Conservation (phyloP, 2,329 filamentous ascomycete species). For the Alternaria dauci region DNA sequence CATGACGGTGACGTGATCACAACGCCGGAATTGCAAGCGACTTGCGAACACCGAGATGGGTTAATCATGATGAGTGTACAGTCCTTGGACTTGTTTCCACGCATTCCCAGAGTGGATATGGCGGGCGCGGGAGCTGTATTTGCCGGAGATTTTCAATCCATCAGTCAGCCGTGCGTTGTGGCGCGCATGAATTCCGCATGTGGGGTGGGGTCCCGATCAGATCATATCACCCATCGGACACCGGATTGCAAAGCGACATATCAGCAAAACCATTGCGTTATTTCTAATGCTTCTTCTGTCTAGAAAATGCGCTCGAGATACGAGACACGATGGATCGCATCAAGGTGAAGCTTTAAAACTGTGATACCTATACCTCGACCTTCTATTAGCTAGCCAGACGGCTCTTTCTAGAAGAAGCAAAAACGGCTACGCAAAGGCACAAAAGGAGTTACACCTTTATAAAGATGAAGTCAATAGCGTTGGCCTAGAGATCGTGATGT, state of each 20-base stretch:
- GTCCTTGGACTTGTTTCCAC: neutral
- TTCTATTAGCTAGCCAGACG: neutral
- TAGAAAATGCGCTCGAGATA: neutral
- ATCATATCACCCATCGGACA: neutral
- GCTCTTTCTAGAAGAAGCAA: neutral
- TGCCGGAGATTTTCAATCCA: constrained; percentile 13
- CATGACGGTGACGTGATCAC: constrained; percentile 35
- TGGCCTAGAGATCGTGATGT: neutral
- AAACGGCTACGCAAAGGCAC: neutral
- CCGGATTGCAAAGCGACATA: neutral
- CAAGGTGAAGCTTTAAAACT: neutral
- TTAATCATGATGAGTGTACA: neutral
- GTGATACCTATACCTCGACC: neutral
- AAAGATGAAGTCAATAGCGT: neutral
- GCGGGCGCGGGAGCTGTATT: neutral
- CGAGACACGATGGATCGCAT: neutral
- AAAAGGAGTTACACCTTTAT: neutral
- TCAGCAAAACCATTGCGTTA: neutral
- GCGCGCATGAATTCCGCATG: constrained; percentile 10
- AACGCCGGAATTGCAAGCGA: constrained; percentile 10
- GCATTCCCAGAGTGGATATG: neutral
- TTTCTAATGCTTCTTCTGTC: neutral
- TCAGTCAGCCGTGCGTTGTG: constrained; percentile 9
- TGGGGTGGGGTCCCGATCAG: neutral
- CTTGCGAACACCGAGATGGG: neutral